phyloP scores from a whole-genome alignment of 805 yeast genomes.

The Osmozyma mogii region DNA sequence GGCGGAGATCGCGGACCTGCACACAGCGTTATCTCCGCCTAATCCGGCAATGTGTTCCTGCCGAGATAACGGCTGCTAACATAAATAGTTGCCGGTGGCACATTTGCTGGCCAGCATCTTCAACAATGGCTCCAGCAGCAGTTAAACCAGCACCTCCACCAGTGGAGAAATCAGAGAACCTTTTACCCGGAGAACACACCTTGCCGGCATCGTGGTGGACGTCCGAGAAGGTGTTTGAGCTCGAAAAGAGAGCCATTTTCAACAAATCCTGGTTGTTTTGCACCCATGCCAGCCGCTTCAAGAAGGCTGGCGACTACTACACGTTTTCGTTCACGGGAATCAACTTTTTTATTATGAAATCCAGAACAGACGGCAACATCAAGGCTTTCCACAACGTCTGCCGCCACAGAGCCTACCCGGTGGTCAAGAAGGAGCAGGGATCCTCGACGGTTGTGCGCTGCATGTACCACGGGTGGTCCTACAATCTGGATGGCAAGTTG shows the following conservation, averaged over 20 bases:
- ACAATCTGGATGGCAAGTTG: constrained; percentile 51
- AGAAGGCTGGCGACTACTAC: constrained; percentile 51
- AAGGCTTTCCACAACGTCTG: constrained; percentile 60
- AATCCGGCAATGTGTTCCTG: no score
- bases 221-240: constrained; percentile 47
- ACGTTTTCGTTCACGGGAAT: constrained; percentile 44
- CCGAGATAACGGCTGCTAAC: no score
- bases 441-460: constrained; percentile 53
- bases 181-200: constrained; percentile 33
- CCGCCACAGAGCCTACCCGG: constrained; percentile 60
- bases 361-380: constrained; percentile 38
- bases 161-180: constrained; percentile 8
- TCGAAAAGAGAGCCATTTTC: constrained; percentile 52
- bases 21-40: no score
- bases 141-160: constrained; percentile 20
- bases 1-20: no score
- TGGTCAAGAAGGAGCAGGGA: constrained; percentile 50
- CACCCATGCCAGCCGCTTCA: constrained; percentile 44
- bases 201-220: constrained; percentile 65
- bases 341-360: constrained; percentile 48
- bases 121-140: constrained; percentile 3
- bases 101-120: no score
- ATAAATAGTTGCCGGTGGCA: no score
- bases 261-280: constrained; percentile 50
- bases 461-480: constrained; percentile 60